Evolutionary conservation across 2,329 filamentous ascomycete species (phyloP).

Genomic region (Diplodia intermedia): DNA sequence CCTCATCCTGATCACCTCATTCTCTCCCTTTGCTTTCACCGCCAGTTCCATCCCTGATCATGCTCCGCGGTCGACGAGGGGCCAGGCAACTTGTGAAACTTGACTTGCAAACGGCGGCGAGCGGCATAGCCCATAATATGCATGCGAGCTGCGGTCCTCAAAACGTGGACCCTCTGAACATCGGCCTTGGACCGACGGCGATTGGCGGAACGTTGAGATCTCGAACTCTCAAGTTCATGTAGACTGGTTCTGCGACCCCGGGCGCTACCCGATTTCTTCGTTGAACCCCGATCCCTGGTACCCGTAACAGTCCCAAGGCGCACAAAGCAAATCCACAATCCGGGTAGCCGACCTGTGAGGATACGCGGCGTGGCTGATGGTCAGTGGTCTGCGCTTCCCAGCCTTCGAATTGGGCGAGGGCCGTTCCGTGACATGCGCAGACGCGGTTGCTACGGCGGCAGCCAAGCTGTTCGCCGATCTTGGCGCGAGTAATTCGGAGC

Average conservation of each 20-base stretch:
- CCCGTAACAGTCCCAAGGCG: not conserved
- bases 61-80: not conserved
- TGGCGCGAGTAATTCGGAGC: constrained; percentile 20
- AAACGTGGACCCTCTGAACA: not conserved
- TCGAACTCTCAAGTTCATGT: not conserved
- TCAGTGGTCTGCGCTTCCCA: constrained; percentile 20
- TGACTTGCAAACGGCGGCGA: not conserved
- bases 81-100: constrained; percentile 15
- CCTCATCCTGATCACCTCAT: constrained; percentile 14
- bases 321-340: not conserved
- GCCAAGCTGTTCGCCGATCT: constrained; percentile 12
- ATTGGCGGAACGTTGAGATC: constrained; percentile 9
- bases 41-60: not conserved
- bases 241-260: not conserved
- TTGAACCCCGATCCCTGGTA: constrained; percentile 15
- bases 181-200: not conserved
- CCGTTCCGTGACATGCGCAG: constrained; percentile 15
- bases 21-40: constrained; percentile 4
- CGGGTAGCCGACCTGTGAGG: constrained; percentile 6
- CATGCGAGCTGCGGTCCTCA: constrained; percentile 3
- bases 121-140: constrained; percentile 18
- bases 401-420: constrained; percentile 20
- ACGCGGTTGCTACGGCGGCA: constrained; percentile 6
- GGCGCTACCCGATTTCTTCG: constrained; percentile 14
- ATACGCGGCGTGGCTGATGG: constrained; percentile 22